phyloP scores from a whole-genome alignment of 2,329 filamentous ascomycete genomes.

The Capronia coronata region DNA sequence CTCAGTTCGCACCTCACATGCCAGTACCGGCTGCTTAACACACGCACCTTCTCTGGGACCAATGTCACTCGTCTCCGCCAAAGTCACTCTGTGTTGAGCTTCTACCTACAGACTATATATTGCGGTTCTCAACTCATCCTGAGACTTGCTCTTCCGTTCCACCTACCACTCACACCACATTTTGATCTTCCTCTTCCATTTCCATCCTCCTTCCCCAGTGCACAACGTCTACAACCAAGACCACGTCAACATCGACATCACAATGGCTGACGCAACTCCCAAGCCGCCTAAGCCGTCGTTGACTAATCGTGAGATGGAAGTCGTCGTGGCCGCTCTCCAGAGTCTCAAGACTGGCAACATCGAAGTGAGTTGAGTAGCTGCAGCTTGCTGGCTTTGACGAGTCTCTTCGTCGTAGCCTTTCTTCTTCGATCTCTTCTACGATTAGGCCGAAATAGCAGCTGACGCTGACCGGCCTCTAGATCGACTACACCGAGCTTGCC shows the following conservation, averaged over 20 bases:
- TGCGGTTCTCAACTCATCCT: not conserved
- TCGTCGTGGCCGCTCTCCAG: constrained; percentile 23
- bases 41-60: not conserved
- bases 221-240: not conserved
- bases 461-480: constrained; percentile 12
- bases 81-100: not conserved
- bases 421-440: not conserved
- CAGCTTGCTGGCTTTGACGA: too few relatives aligned
- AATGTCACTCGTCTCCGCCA: not conserved
- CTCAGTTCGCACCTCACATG: not conserved
- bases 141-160: not conserved
- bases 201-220: not conserved
- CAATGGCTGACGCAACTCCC: constrained; percentile 14
- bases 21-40: not conserved
- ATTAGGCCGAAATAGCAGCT: not conserved
- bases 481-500: constrained; percentile 37
- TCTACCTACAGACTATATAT: not conserved
- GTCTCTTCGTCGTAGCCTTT: not conserved
- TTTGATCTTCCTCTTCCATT: not conserved
- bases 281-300: too few relatives aligned
- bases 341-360: constrained; percentile 17
- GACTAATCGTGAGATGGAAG: constrained; percentile 27
- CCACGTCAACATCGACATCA: not conserved
- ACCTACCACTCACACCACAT: not conserved
- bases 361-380: constrained; percentile 10